Evolutionary conservation across 345 rosid species (phyloP).

Genomic region (Eucalyptus melliodora): DNA sequence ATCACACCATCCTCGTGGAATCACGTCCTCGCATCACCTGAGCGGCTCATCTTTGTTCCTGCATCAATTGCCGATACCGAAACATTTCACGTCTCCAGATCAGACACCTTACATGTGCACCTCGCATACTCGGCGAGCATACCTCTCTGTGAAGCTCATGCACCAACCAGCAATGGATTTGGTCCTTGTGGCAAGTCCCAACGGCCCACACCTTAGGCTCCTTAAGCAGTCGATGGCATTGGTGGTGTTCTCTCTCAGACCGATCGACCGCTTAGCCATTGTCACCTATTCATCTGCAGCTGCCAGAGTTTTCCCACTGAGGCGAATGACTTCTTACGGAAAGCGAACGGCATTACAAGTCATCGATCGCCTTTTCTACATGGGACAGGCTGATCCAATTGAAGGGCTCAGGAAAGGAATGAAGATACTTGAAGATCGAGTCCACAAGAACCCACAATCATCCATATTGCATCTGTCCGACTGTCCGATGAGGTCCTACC

Average conservation of each 20-base stretch:
- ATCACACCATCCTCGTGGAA: constrained; percentile 1
- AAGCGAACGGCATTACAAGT: constrained; percentile 68
- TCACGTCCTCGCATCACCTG: constrained; percentile 6
- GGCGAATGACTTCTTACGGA: constrained; percentile 79
- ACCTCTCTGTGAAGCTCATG: constrained; percentile 52
- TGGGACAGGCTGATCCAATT: constrained; percentile 63
- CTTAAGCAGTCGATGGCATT: constrained; percentile 79
- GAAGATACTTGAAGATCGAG: constrained; percentile 71
- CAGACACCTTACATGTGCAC: not conserved
- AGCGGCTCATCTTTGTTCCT: constrained; percentile 17
- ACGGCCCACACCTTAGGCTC: constrained; percentile 70
- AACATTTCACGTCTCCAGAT: not conserved
- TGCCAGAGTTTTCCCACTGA: constrained; percentile 65
- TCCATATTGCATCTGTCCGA: constrained; percentile 62
- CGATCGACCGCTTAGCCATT: constrained; percentile 65
- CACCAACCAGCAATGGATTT: constrained; percentile 52
- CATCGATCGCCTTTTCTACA: constrained; percentile 71
- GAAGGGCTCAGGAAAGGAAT: constrained; percentile 76
- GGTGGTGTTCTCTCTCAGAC: constrained; percentile 61
- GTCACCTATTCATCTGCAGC: constrained; percentile 81
- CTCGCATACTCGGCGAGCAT: constrained; percentile 10
- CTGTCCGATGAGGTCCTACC: constrained; percentile 47
- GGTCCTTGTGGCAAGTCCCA: constrained; percentile 69
- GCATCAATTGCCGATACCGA: not conserved
- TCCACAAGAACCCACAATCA: constrained; percentile 54